Evolutionary conservation across 2,329 filamentous ascomycete species (phyloP).

Genomic region (Stachybotrys elegans): DNA sequence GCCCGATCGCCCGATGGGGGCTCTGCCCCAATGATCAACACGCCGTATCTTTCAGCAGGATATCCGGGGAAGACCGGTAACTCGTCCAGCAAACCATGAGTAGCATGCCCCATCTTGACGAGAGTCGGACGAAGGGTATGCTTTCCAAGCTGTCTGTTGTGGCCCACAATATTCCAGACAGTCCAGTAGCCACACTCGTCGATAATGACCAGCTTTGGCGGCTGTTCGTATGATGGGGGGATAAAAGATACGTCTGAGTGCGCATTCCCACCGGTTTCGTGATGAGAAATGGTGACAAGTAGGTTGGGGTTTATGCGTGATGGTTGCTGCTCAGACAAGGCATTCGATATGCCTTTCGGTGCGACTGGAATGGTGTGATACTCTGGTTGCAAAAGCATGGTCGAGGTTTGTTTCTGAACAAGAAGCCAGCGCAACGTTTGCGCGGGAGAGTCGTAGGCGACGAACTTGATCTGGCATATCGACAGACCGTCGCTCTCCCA

Average conservation of each 20-base stretch:
- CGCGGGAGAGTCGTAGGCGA: constrained; percentile 29
- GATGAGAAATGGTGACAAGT: constrained; percentile 45
- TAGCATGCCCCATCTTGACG: constrained; percentile 38
- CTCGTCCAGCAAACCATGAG: constrained; percentile 28
- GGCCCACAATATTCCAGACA: constrained; percentile 55
- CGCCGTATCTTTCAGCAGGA: constrained; percentile 32
- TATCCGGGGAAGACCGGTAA: constrained; percentile 24
- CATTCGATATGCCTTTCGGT: constrained; percentile 7
- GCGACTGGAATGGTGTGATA: constrained; percentile 34
- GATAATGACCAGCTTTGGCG: constrained; percentile 61
- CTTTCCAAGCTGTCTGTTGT: constrained; percentile 25
- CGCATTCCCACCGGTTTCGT: constrained; percentile 46
- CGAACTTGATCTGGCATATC: constrained; percentile 47
- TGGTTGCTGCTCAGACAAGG: constrained; percentile 19
- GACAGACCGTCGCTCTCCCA: constrained; percentile 51
- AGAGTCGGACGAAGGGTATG: constrained; percentile 27
- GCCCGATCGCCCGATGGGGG: too few species aligned
- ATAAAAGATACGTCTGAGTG: constrained; percentile 65
- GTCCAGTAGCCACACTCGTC: constrained; percentile 63
- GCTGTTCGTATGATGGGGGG: constrained; percentile 36
- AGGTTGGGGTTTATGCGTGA: constrained; percentile 53
- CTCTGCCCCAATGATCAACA: constrained; percentile 33
- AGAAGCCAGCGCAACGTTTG: constrained; percentile 45
- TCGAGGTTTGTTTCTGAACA: constrained; percentile 47
- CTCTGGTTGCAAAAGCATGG: constrained; percentile 47